Conservation (phyloP, 2,329 filamentous ascomycete genomes). For the Tolypocladium tundrense region DNA sequence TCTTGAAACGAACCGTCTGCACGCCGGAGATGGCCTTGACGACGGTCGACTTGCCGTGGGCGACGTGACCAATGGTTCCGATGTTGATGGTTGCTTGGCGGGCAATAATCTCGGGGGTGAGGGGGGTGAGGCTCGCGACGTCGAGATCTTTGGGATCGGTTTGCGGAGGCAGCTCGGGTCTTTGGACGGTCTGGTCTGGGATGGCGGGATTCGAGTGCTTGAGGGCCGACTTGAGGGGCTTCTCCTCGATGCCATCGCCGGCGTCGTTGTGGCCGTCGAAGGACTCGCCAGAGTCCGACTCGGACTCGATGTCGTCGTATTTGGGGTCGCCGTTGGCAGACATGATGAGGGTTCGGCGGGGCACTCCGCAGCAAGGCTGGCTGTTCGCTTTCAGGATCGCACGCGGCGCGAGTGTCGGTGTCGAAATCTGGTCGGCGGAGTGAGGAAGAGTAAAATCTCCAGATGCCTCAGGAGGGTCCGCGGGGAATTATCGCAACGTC, state of each 20-base stretch:
- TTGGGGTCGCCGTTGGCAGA: slow-evolving; percentile 49
- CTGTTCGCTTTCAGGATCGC: background rate
- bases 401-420: background rate
- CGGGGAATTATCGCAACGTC: slow-evolving; percentile 1
- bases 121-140: slow-evolving; percentile 65
- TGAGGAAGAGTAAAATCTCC: background rate
- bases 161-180: slow-evolving; percentile 63
- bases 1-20: slow-evolving; percentile 99
- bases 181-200: slow-evolving; percentile 43
- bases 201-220: slow-evolving; percentile 58
- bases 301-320: slow-evolving; percentile 65
- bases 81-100: slow-evolving; percentile 99
- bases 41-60: slow-evolving; percentile 96
- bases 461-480: background rate
- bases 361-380: slow-evolving; percentile 10
- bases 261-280: slow-evolving; percentile 47
- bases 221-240: slow-evolving; percentile 72
- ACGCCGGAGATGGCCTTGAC: slow-evolving; percentile 99
- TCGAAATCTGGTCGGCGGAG: background rate
- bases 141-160: slow-evolving; percentile 87
- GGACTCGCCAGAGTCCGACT: slow-evolving; percentile 57
- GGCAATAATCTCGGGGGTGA: slow-evolving; percentile 94
- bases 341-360: slow-evolving; percentile 29
- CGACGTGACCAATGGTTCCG: slow-evolving; percentile 95
- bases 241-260: slow-evolving; percentile 48